These are phyloP conservation scores for Candida gorgasii DNA, from an alignment of 805 yeast genomes.

Conservation along the genomic window DNA sequence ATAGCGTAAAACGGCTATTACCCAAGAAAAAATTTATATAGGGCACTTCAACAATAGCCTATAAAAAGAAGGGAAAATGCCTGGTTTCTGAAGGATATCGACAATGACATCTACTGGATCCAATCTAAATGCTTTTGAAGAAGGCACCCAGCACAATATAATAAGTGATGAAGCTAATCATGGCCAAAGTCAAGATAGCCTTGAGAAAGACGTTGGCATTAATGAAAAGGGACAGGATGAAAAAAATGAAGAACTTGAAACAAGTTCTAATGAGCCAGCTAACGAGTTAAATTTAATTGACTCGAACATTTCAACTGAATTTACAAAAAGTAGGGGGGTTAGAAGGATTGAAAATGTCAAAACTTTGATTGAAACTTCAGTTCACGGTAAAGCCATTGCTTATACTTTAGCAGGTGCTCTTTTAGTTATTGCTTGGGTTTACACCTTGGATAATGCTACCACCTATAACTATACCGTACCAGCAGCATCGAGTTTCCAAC, in stretches of 20 bases:
- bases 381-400: constrained; percentile 14
- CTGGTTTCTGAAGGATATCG: not conserved
- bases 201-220: not conserved
- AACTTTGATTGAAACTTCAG: constrained; percentile 16
- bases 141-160: no score
- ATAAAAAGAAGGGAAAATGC: not conserved
- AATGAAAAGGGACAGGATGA: no score
- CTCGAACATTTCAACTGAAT: constrained; percentile 12
- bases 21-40: not conserved
- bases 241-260: not conserved
- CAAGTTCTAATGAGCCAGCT: constrained; percentile 5
- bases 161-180: no score
- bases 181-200: no score
- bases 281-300: constrained; percentile 8
- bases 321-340: constrained; percentile 21
- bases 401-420: constrained; percentile 20
- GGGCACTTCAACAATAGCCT: not conserved
- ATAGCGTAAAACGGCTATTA: not conserved
- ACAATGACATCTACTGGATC: not conserved
- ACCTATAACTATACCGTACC: constrained; percentile 35
- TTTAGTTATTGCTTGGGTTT: constrained; percentile 26
- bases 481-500: constrained; percentile 23
- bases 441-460: constrained; percentile 30
- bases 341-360: constrained; percentile 25
- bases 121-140: not conserved